Percentiles rank a stretch among this genome's conserved stretches.
These are phyloP conservation scores for Magnusiomyces suaveolens DNA, from an alignment of 1,139 yeast genomes.

Conservation along the genomic window DNA sequence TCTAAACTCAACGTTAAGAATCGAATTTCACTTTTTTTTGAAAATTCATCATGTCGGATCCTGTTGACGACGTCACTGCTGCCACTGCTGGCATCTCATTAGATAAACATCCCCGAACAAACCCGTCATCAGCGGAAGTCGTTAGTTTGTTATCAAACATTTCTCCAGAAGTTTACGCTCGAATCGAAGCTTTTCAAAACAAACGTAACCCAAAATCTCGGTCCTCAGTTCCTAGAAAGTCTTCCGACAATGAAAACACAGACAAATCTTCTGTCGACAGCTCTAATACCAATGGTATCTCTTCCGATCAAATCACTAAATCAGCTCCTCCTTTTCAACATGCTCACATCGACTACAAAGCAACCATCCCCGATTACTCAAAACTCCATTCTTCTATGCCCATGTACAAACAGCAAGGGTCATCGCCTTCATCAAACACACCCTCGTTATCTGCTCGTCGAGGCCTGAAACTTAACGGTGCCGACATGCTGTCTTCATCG, in stretches of 20 bases:
- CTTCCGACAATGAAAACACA: not conserved
- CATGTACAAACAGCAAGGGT: too few relatives aligned
- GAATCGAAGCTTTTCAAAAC: conserved; percentile 58
- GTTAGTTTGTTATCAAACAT: conserved; percentile 22
- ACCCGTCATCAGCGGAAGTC: conserved; percentile 14
- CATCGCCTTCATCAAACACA: too few relatives aligned
- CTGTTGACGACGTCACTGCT: not conserved
- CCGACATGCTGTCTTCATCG: not conserved
- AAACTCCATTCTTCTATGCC: not conserved
- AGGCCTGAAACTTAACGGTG: conserved; percentile 16
- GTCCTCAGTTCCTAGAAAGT: not conserved
- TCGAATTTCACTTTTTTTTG: too few relatives aligned
- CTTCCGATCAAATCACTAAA: conserved; percentile 1
- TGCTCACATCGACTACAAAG: conserved; percentile 3
- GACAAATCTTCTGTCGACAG: not conserved
- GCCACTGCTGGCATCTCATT: not conserved
- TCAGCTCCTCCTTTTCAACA: too few relatives aligned
- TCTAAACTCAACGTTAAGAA: not conserved
- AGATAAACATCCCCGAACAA: not conserved
- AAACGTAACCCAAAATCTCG: conserved; percentile 9
- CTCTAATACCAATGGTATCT: not conserved
- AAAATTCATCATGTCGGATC: not conserved
- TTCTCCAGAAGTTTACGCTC: conserved; percentile 62
- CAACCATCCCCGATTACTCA: conserved; percentile 14
- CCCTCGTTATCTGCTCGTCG: conserved; percentile 31